Conservation (phyloP, 495 filamentous ascomycete genomes). For the Aspergillus bridgeri region DNA sequence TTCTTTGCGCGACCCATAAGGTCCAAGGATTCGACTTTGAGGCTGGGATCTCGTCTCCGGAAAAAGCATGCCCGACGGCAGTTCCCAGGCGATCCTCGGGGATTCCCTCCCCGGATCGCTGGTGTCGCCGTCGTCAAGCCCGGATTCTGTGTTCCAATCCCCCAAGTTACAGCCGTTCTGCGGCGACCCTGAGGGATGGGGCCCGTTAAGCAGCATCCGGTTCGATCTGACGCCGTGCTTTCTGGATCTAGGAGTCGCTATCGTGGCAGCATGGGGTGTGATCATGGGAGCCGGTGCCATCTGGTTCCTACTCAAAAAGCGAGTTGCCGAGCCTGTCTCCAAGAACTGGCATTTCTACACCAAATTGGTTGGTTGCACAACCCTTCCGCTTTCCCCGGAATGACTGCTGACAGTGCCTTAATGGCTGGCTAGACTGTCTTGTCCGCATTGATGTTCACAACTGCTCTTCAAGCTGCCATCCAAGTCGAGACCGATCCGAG, state of each 20-base stretch:
- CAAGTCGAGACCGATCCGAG: conserved; percentile 69
- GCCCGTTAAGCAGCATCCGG: conserved; percentile 75
- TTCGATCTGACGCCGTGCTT: conserved; percentile 98
- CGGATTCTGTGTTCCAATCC: conserved; percentile 23
- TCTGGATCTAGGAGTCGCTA: conserved; percentile 76
- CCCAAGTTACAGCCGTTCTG: conserved; percentile 66
- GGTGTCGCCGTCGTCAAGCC: conserved; percentile 27
- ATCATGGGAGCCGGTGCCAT: conserved; percentile 71
- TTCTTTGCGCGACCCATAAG: not conserved
- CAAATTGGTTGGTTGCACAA: conserved; percentile 65
- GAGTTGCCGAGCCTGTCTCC: conserved; percentile 55
- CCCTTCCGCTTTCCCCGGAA: not conserved
- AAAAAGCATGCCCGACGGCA: conserved; percentile 43
- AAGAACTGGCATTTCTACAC: conserved; percentile 96
- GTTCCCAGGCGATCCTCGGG: conserved; percentile 43
- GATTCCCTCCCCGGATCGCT: conserved; percentile 28
- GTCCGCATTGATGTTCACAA: conserved; percentile 61
- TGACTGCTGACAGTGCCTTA: conserved; percentile 21
- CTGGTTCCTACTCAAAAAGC: conserved; percentile 69
- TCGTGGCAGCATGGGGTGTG: conserved; percentile 73
- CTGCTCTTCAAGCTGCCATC: conserved; percentile 68
- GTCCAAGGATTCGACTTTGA: not conserved
- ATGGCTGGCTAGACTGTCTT: conserved; percentile 60
- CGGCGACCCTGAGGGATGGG: conserved; percentile 89
- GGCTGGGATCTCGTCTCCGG: conserved; percentile 8